Percentiles rank a stretch among this genome's conserved stretches.
Conservation (phyloP, 306 rosid species). For the Vigna unguiculata region DNA sequence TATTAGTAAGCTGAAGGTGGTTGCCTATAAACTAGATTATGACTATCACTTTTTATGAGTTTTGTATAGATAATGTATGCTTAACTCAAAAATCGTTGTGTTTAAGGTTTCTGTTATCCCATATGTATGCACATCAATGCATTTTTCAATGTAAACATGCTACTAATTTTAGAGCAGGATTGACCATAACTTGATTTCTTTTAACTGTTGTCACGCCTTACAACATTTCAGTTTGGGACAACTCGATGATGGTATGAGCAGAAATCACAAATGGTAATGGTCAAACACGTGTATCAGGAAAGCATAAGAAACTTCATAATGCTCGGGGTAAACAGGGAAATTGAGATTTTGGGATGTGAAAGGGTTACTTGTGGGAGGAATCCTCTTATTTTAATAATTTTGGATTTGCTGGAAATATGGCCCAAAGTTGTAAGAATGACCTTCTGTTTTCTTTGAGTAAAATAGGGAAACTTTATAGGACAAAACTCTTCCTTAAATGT, state of each 20-base stretch:
- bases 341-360: not conserved
- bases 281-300: not conserved
- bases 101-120: not conserved
- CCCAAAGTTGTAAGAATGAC: not conserved
- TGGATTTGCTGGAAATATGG: conserved; percentile 3
- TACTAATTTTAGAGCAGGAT: not conserved
- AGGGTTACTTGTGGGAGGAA: not conserved
- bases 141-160: not conserved
- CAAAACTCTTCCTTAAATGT: conserved; percentile 15
- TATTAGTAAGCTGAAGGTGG: conserved; percentile 91
- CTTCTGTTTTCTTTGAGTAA: conserved; percentile 27
- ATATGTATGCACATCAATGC: conserved; percentile 3
- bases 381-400: not conserved
- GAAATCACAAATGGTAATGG: not conserved
- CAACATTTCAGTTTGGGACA: conserved; percentile 1
- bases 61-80: no score
- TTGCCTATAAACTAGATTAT: conserved; percentile 2
- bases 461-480: conserved; percentile 1
- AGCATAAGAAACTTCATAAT: not conserved
- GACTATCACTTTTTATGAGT: not conserved
- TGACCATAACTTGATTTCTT: not conserved
- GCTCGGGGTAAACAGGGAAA: not conserved
- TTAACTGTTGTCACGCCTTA: not conserved
- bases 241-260: not conserved
- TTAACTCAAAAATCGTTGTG: not conserved